Evolutionary conservation across 176 grass and related monocot genomes (phyloP), one percentile per base, ranked within the genome.

Genomic region (Cymbopogon citratus): DNA sequence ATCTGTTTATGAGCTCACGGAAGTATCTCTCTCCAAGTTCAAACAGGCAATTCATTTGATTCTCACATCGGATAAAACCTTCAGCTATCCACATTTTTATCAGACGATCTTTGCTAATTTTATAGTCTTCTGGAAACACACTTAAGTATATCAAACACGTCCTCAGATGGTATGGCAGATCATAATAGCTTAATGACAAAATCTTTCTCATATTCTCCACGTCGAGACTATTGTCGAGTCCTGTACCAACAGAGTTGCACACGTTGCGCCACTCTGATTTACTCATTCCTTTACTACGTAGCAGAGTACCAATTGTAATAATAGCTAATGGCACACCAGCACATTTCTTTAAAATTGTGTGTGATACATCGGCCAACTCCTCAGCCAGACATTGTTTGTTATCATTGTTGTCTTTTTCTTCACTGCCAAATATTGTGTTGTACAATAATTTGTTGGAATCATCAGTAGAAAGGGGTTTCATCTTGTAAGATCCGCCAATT

Each of bases 321-420:
- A n/a, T 82, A 44, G 80, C 80, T 26, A 82, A 73, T 0, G 80
- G 80, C 4, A 82, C 56, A 63, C 80, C 69, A 0, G 54, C 56
- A 46, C 69, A 82, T 63, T 73, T 82, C 13, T 48, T 7, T 33
- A 82, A 7, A 18, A 63, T 82, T 73, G 1, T 82, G 16, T 31
- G 12, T 1, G 18, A 63, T 63, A 63, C 3, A 29, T 82, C 6
- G 0, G 5, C 24, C 1, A 33, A 25, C 6, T 48, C 15, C 1
- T 14, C 15, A n/a, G 21, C 12, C 7, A 18, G 39, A 3, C 7
- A 45, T 10, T 57, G 7, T 23, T 9, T 65, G 29, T 9, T 5
- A 23, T 40, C 66, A 40, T 21, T 12, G 52, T 57, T 57, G 52
- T 63, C 11, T 48, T 34, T 65, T 21, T 9, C 4, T 40, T 69